Evolutionary conservation across 2,329 filamentous ascomycete species (phyloP).

Genomic region (Ceratocystis variospora): DNA sequence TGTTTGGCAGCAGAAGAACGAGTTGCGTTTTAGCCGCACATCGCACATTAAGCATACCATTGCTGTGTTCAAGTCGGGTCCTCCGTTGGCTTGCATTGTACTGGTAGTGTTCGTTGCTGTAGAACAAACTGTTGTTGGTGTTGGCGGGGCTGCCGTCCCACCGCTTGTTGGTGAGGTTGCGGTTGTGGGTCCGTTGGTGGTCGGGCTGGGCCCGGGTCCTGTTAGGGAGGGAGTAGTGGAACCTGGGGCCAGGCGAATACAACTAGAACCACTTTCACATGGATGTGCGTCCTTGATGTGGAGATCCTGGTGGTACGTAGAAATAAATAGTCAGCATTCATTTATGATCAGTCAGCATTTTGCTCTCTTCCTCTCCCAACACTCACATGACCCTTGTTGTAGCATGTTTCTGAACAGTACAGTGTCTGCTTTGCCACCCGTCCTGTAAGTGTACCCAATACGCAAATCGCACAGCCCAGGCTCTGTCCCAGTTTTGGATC

Average conservation of each 20-base stretch:
- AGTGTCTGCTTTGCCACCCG: conserved; percentile 28
- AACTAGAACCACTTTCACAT: conserved; percentile 18
- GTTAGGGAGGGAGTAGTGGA: not conserved
- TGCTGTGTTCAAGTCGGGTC: conserved; percentile 13
- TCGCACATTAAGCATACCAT: conserved; percentile 19
- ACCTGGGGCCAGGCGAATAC: conserved; percentile 13
- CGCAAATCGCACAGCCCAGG: conserved; percentile 34
- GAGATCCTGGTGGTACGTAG: not conserved
- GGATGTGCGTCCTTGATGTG: conserved; percentile 17
- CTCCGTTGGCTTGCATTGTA: not conserved
- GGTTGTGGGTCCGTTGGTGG: not conserved
- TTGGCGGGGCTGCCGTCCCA: not conserved
- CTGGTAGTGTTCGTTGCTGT: not conserved
- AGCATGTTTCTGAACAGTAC: conserved; percentile 35
- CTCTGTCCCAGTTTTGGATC: conserved; percentile 26
- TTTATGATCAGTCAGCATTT: not conserved
- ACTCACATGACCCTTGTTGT: conserved; percentile 31
- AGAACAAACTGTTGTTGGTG: not conserved
- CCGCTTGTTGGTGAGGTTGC: not conserved
- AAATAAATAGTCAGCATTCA: not conserved
- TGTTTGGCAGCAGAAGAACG: conserved; percentile 18
- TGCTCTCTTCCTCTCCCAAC: not conserved
- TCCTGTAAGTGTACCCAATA: conserved; percentile 30
- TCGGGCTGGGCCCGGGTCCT: not conserved
- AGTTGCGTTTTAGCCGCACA: conserved; percentile 18